Percentiles rank a stretch among this genome's conserved stretches.
These are phyloP conservation scores for Fusarium denticulatum DNA, from an alignment of 2,329 filamentous ascomycete species.

Conservation along the genomic window DNA sequence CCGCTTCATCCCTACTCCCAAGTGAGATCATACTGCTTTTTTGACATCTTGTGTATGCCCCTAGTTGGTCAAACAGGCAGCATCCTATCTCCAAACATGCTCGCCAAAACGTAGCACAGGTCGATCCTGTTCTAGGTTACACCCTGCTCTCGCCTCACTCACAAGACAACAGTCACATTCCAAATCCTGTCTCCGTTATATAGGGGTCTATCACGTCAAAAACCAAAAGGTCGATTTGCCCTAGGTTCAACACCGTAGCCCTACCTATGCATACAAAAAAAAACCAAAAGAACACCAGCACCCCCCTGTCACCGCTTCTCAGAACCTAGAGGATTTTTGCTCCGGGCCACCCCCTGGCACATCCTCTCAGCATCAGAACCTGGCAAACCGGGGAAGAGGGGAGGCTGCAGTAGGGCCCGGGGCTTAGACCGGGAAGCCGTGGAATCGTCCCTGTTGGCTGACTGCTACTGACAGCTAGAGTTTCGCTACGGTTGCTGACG, in stretches of 20 bases:
- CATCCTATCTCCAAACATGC: conserved; percentile 9
- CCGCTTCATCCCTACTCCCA: conserved; percentile 12
- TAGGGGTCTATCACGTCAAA: conserved; percentile 23
- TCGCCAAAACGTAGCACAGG: conserved; percentile 11
- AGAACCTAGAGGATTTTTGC: conserved; percentile 5
- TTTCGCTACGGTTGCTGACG: conserved; percentile 27
- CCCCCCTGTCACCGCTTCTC: conserved; percentile 28
- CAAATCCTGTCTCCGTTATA: background rate
- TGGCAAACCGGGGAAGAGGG: conserved; percentile 25
- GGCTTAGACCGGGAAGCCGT: conserved; percentile 24
- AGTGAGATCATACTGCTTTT: conserved; percentile 22
- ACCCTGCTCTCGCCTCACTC: conserved; percentile 30
- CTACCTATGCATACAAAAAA: conserved; percentile 6
- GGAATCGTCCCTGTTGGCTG: conserved; percentile 35
- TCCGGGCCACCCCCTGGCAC: conserved; percentile 5
- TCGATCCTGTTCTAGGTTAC: conserved; percentile 23
- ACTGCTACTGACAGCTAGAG: background rate
- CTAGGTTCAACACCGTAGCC: background rate
- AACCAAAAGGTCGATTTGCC: background rate
- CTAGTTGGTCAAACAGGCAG: conserved; percentile 16
- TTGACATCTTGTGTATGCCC: conserved; percentile 11
- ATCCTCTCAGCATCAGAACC: background rate
- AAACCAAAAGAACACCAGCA: background rate
- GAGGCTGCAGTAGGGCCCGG: conserved; percentile 34
- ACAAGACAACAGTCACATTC: background rate